Percentiles rank a stretch among this genome's conserved stretches.
Evolutionary conservation across 345 rosid genomes (phyloP).

Genomic region (Eucalyptus rudis): DNA sequence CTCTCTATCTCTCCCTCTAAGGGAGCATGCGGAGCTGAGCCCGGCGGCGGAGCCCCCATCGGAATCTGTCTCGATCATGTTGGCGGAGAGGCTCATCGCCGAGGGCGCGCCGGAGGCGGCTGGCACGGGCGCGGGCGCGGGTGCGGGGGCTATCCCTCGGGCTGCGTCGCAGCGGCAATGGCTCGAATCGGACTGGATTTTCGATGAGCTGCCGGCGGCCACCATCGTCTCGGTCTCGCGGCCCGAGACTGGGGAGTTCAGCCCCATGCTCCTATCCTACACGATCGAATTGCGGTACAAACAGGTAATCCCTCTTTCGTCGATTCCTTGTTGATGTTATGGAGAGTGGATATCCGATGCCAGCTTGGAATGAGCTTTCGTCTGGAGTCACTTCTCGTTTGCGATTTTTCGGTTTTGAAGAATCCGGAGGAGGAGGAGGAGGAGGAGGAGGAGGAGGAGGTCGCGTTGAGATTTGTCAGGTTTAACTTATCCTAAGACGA

Average conservation of each 20-base stretch:
- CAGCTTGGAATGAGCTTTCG: neutral
- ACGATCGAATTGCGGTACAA: slow-evolving; percentile 67
- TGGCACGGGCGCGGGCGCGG: neutral
- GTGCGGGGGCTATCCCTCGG: neutral
- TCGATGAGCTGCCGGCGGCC: slow-evolving; percentile 64
- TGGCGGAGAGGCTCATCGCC: slow-evolving; percentile 41
- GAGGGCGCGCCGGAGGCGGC: neutral
- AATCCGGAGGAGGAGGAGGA: neutral
- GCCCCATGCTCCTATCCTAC: slow-evolving; percentile 86
- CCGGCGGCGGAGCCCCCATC: neutral
- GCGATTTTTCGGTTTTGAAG: neutral
- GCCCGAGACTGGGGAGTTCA: slow-evolving; percentile 72
- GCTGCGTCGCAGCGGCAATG: neutral
- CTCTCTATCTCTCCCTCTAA: neutral
- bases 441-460: no score
- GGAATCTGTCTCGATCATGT: slow-evolving; percentile 7
- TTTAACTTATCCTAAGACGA: neutral
- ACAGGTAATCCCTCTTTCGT: slow-evolving; percentile 25
- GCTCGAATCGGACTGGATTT: slow-evolving; percentile 15
- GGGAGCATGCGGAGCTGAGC: slow-evolving; percentile 8
- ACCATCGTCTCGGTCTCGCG: slow-evolving; percentile 54
- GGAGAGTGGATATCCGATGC: neutral
- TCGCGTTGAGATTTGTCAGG: neutral
- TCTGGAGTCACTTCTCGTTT: neutral
- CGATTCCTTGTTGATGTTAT: neutral